Base-by-base conservation (phyloP, 1,284 basidiomycete species). In the Sanguinoderma infundibulare region DNA sequence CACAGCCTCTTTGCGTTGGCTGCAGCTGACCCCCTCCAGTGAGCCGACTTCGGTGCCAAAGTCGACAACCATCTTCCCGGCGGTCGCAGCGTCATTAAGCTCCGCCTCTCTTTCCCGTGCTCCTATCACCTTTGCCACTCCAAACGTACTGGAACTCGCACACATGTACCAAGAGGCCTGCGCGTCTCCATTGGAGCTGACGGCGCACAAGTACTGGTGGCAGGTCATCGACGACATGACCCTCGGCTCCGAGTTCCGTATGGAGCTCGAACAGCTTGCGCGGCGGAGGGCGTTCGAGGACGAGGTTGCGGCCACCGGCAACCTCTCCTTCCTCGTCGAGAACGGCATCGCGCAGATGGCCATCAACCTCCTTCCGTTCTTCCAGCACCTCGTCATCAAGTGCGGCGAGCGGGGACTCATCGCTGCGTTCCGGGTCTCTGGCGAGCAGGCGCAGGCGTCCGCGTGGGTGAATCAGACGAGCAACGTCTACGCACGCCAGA, bases 41-140 rank as follows among this genome's bases (percentile, higher is more conserved):
- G 89, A 98, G 75, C 96, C 96, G 0, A 98, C 96, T 0, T 97
- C 95, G 0, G 81, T 91, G 10, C 77, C 83, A 34, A 98, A 98
- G 77, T 89, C 92, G 2, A 78, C 80, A 2, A 79, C 82, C 2
- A 85, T 98, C 49, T 72, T 96, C 9, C 83, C 87, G 0, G 87
- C 91, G 0, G 77, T 96, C 57, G 67, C 75, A 14, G 68, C 78
- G 6, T 73, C 75, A 47, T 52, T 78, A 14, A 49, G 63, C 42
- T 70, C 70, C 6, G 72, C 60, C 28, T 61, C 70, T 20, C 54
- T 68, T 39, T 61, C 63, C 14, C 69, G 67, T 42, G 72, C 87
- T 3, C 83, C 86, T 2, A 78, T 95, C 39, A 78, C 87, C 3
- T 92, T 87, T 67, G 81, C 87, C 40, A 89, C 94, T 0, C 95